Conservation (phyloP, 2,329 filamentous ascomycete species). For the Penicillium aurantiogriseum region DNA sequence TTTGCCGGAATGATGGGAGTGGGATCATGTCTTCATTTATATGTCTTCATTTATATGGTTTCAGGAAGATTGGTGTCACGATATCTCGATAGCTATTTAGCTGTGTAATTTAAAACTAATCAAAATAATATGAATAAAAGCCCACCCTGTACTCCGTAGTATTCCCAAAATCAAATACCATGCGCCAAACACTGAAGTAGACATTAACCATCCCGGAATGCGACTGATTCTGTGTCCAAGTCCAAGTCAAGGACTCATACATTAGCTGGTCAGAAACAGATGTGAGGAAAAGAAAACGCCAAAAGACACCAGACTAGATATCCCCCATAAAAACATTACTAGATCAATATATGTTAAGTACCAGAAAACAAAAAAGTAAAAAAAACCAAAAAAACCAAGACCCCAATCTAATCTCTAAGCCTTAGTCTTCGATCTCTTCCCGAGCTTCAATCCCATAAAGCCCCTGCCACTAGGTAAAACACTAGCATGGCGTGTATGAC, state of each 20-base stretch:
- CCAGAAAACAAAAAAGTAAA: background rate
- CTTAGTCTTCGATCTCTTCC: slow-evolving; percentile 19
- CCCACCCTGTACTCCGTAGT: background rate
- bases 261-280: background rate
- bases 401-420: slow-evolving; percentile 9
- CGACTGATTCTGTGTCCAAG: background rate
- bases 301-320: background rate
- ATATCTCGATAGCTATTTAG: background rate
- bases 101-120: background rate
- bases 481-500: slow-evolving; percentile 21
- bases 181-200: slow-evolving; percentile 3
- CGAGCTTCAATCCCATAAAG: slow-evolving; percentile 27
- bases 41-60: background rate
- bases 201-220: slow-evolving; percentile 8
- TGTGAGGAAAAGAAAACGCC: background rate
- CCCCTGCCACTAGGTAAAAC: slow-evolving; percentile 13
- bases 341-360: background rate
- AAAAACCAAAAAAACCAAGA: background rate
- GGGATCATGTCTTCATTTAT: no score
- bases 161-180: background rate
- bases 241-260: background rate
- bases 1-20: no score
- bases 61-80: background rate
- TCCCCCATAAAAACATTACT: background rate
- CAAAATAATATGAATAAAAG: background rate